Evolutionary conservation across 1,139 yeast species (phyloP), one percentile per base, ranked within the genome.

Genomic region (Blastobotrys ciferrii): DNA sequence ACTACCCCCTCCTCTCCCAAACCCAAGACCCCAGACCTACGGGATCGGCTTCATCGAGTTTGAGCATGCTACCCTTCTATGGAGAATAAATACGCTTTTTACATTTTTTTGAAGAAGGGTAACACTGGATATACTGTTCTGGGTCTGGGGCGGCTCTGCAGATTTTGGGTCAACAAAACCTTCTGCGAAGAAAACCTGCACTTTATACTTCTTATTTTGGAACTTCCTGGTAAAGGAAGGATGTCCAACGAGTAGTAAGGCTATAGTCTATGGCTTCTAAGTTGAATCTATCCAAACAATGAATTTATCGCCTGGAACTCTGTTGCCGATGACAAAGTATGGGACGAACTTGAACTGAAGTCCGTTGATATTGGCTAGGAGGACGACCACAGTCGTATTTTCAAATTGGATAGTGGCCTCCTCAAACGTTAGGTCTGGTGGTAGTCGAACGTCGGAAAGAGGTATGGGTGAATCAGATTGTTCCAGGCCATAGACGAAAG

Each of bases 401-500:
- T 40, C 36, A 17, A 41, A 18, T n/a, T 25, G 14, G 20, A 45
- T 19, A 14, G 35, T 19, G 32, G 41, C 35, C 20, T 45, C 48
- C 11, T 31, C 36, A 17, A 45, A 19, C 15, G 17, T 14, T 11
- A 32, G 31, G 28, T 45, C 32, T 13, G 4, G 17, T 5, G 38
- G 20, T 15, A 33, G 11, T 12, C 20, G 23, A 4, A 33, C 38
- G 4, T 33, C 38, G 12, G 38, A 15, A 6, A 33, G 38, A 6
- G 38, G 38, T 17, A 33, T 17, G n/a, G 38, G 20, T 2, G 38
- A 14, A 6, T 17, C 20, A 17, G 19, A 15, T 2, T 15, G 23
- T 19, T 33, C 38, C 12, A 33, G 23, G 4, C 49, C 49, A 25
- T 46, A 46, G 17, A 46, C 49, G 36, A 46, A 46, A 2, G 49